Conservation (phyloP, 2,329 filamentous ascomycete species). For the Penicillium sp. region DNA sequence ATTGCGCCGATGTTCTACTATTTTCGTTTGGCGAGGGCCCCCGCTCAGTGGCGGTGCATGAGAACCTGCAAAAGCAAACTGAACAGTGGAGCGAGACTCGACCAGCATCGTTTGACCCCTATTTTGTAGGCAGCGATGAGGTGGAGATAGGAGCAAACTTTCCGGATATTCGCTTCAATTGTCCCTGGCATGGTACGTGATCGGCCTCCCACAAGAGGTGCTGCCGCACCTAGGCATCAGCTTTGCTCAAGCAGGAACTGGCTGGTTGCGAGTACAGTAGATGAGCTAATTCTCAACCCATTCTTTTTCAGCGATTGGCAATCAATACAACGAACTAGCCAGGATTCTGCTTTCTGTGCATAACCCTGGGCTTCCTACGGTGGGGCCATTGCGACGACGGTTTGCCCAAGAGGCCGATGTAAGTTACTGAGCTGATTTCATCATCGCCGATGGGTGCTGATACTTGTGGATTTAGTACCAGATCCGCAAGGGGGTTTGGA, state of each 20-base stretch:
- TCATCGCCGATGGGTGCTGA: conserved; percentile 5
- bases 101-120: conserved; percentile 28
- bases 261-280: neutral
- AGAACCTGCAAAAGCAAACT: conserved; percentile 18
- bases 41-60: conserved; percentile 19
- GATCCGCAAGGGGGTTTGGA: conserved; percentile 30
- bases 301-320: conserved; percentile 19
- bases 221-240: neutral
- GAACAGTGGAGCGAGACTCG: conserved; percentile 24
- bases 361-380: conserved; percentile 19
- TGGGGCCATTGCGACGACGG: conserved; percentile 20
- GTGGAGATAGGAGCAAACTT: conserved; percentile 19
- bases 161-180: conserved; percentile 28
- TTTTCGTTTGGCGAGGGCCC: conserved; percentile 27
- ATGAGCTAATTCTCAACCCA: neutral
- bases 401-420: conserved; percentile 23
- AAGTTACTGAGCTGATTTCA: conserved; percentile 9
- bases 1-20: conserved; percentile 31
- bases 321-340: conserved; percentile 28
- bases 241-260: neutral
- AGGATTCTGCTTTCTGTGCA: conserved; percentile 22
- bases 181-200: conserved; percentile 30
- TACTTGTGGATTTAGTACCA: conserved; percentile 11
- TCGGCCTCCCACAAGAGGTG: neutral
- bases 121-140: conserved; percentile 22